Conservation (phyloP, 148 eudicot genomes). For the Nepenthes mirabilis region DNA sequence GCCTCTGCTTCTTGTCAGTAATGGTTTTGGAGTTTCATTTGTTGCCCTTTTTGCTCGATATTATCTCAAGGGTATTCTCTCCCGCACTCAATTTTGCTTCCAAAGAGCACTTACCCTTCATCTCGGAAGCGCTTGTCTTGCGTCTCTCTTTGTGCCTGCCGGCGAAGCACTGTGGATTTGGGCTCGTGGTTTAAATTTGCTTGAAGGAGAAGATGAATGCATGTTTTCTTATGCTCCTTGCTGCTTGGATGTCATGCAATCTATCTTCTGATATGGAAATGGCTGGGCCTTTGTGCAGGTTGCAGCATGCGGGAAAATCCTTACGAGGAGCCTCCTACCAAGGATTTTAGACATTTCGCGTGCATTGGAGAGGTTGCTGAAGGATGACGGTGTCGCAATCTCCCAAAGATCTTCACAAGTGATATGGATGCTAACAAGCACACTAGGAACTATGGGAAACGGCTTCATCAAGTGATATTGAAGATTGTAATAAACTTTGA, state of each 20-base stretch:
- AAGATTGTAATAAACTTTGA: too few species aligned
- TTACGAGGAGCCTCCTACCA: too few species aligned
- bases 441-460: too few species aligned
- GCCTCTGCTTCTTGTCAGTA: background rate
- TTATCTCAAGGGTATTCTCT: slow-evolving; percentile 85
- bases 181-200: slow-evolving; percentile 73
- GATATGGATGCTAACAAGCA: too few species aligned
- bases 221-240: slow-evolving; percentile 98
- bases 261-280: slow-evolving; percentile 71
- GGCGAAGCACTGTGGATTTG: slow-evolving; percentile 78
- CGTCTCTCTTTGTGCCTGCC: slow-evolving; percentile 78
- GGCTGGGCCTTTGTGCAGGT: slow-evolving; percentile 99
- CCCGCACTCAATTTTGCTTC: slow-evolving; percentile 70
- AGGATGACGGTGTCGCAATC: too few species aligned
- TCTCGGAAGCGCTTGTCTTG: slow-evolving; percentile 84
- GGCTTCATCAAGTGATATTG: too few species aligned
- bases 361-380: too few species aligned
- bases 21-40: too few species aligned
- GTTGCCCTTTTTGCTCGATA: slow-evolving; percentile 23
- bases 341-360: too few species aligned
- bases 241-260: slow-evolving; percentile 65
- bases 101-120: slow-evolving; percentile 70
- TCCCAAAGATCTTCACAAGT: too few species aligned
- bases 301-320: too few species aligned
- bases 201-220: slow-evolving; percentile 97